Conservation (phyloP, 73 alveolate species). For the Chromera velia region DNA sequence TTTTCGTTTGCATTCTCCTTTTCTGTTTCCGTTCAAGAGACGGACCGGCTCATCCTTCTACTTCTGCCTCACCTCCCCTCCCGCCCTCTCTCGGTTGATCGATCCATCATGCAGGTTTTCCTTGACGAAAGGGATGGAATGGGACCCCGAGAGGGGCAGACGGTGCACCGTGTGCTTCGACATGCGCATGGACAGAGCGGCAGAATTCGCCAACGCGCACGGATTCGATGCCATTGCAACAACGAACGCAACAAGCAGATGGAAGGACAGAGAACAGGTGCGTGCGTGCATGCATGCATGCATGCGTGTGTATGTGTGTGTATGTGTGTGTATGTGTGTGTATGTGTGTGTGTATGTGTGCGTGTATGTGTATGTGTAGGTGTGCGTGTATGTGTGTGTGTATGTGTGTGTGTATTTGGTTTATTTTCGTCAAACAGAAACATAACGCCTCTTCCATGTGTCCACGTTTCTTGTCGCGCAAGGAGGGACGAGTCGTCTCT, state of each 20-base stretch:
- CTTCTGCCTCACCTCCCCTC: background rate
- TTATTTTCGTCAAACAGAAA: background rate
- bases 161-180: conserved; percentile 10
- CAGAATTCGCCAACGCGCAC: background rate
- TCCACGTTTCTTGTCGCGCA: too few species aligned
- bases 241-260: background rate
- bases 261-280: background rate
- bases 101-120: background rate
- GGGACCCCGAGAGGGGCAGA: background rate
- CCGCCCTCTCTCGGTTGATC: background rate
- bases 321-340: too few species aligned
- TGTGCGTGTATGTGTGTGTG: too few species aligned
- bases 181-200: conserved; percentile 1
- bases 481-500: too few species aligned
- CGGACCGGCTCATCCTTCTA: too few species aligned
- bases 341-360: too few species aligned
- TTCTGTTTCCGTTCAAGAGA: background rate
- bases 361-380: too few species aligned
- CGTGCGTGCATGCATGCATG: too few species aligned
- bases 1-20: background rate
- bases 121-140: background rate
- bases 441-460: background rate
- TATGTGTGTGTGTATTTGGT: background rate
- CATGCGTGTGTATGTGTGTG: too few species aligned
- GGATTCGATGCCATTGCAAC: background rate